Conservation (phyloP, 805 yeast genomes). For the Kluyveromyces nonfermentans region DNA sequence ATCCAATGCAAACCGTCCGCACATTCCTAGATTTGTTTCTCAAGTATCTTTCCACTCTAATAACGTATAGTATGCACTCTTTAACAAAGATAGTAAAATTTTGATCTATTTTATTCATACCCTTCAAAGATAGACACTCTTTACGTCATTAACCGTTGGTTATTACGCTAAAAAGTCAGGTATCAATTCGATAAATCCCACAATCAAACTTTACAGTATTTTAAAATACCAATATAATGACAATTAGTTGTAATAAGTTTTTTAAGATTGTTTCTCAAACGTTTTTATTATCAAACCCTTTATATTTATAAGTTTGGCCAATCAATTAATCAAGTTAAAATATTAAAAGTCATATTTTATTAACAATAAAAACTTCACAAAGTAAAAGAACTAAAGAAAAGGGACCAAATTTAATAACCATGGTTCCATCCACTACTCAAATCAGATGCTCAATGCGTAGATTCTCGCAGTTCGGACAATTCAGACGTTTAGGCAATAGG, state of each 20-base stretch:
- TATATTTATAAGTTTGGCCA: not conserved
- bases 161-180: no score
- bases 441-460: not conserved
- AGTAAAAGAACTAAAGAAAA: not conserved
- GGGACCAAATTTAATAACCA: not conserved
- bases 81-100: no score
- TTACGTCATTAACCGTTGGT: no score
- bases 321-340: not conserved
- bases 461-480: not conserved
- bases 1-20: slow-evolving; percentile 51
- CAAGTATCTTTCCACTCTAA: not conserved
- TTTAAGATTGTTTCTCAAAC: no score
- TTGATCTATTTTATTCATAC: no score
- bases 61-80: not conserved
- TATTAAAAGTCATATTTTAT: not conserved
- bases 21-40: slow-evolving; percentile 33
- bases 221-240: no score
- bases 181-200: no score
- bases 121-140: no score
- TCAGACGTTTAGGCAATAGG: not conserved
- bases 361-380: no score
- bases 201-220: no score
- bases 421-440: not conserved
- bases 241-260: no score
- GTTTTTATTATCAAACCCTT: no score